phyloP scores from a whole-genome alignment of 768 basidiomycete genomes.

The Roridomyces roridus region DNA sequence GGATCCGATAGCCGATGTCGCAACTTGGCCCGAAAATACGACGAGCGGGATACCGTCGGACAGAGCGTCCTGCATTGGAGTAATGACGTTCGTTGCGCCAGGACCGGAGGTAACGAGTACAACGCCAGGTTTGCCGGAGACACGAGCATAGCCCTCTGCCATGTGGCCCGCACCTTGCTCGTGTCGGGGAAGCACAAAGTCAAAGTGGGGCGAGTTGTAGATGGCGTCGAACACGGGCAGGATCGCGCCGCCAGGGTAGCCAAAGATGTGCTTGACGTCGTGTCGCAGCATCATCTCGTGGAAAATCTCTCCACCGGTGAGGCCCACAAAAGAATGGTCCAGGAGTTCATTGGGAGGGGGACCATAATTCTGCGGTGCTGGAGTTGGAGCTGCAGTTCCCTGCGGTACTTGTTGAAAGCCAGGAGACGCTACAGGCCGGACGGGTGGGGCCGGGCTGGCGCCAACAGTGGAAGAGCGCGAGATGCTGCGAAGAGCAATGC shows the following conservation, averaged over 20 bases:
- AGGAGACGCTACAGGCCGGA: slow-evolving; percentile 20
- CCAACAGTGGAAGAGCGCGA: slow-evolving; percentile 21
- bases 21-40: not conserved
- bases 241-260: slow-evolving; percentile 98
- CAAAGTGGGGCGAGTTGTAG: slow-evolving; percentile 92
- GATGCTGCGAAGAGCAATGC: slow-evolving; percentile 13
- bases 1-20: not conserved
- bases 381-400: slow-evolving; percentile 40
- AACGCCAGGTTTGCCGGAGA: slow-evolving; percentile 97
- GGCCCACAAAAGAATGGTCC: slow-evolving; percentile 89
- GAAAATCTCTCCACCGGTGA: slow-evolving; percentile 97
- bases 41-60: not conserved
- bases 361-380: slow-evolving; percentile 35
- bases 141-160: slow-evolving; percentile 98
- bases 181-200: slow-evolving; percentile 94
- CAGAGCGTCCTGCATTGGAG: slow-evolving; percentile 77
- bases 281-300: slow-evolving; percentile 99
- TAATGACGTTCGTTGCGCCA: slow-evolving; percentile 97
- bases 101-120: slow-evolving; percentile 98
- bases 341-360: slow-evolving; percentile 54
- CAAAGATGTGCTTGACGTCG: slow-evolving; percentile 94
- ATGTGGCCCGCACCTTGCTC: slow-evolving; percentile 99
- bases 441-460: slow-evolving; percentile 16
- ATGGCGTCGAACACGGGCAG: slow-evolving; percentile 99
- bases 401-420: slow-evolving; percentile 53